Base-by-base conservation (phyloP, 2,329 filamentous ascomycete genomes). In the Aspergillus thermomutatus region DNA sequence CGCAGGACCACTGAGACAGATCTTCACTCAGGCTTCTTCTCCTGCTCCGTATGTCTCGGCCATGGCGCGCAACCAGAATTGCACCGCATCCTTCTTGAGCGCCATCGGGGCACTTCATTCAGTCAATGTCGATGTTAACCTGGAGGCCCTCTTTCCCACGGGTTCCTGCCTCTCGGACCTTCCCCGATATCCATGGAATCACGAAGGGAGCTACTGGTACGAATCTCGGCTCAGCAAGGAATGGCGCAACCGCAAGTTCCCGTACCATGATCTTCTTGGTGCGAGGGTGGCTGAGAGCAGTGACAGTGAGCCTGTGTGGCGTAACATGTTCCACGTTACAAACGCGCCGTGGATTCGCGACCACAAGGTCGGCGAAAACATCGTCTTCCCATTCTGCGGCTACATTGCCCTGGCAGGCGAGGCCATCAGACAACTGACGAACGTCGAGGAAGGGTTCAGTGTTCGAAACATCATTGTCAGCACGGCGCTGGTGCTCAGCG, bases 381-480 rank as follows among this genome's bases (percentile, higher is more conserved):
- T 75, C 1, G 63, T 82, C 1, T 78, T 78, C 45, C 79, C 80
- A 0, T 72, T 63, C 2, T 74, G 78, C 0, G 78, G 70, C 0
- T 80, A 77, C 55, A 54, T 80, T 1, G 65, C 70, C 8, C 77
- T 80, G 68, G 74, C 71, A 2, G 71, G 74, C 1, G 78, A 80
- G 59, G 78, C 78, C 1, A 41, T 52, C 2, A 27, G 60, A 37
- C 61, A 63, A 41, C 25, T 49, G 3, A 61, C 49, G 17, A 54
- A 54, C 1, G n/a, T 45, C 0, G 37, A 52, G 2, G 50, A 50
- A 3, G 50, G 26, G n/a, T 62, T 53, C 49, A 54, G 27, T 5
- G 25, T 70, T 2, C 57, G 60, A 7, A 52, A 63, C 17, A 19
- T 70, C 3, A 43, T 53, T 10, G 52, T 68, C 14, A 52, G 40